A percentile compares a stretch with the other conserved stretches of the same genome.
phyloP scores from a whole-genome alignment of 2,329 filamentous ascomycete species.

The Elsinoe australis region DNA sequence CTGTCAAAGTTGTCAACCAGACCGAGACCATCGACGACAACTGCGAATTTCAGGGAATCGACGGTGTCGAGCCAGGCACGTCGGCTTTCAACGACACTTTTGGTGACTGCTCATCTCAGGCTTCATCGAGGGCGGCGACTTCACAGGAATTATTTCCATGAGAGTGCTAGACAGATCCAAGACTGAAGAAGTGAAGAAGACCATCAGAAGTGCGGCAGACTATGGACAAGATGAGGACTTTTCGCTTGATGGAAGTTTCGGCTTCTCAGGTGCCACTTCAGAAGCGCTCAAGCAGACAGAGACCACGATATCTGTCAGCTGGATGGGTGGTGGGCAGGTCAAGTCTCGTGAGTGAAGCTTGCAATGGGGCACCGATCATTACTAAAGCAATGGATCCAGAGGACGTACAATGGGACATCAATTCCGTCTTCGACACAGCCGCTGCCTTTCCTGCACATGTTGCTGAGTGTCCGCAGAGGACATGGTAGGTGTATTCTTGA shows the following conservation, averaged over 20 bases:
- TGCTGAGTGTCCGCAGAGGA: conserved; percentile 1
- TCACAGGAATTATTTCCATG: conserved; percentile 14
- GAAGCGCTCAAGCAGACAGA: neutral
- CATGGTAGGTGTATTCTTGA: too few relatives aligned
- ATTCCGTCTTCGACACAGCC: neutral
- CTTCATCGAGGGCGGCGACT: conserved; percentile 17
- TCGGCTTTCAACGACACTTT: conserved; percentile 12
- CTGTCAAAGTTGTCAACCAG: conserved; percentile 16
- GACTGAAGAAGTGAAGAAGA: neutral
- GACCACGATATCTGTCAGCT: conserved; percentile 1
- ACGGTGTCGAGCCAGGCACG: neutral
- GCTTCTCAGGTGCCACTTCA: neutral
- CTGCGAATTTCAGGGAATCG: neutral
- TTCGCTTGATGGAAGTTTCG: neutral
- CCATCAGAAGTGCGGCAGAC: neutral
- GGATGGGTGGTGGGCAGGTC: conserved; percentile 5
- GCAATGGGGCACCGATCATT: too few relatives aligned
- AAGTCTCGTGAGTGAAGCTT: too few relatives aligned
- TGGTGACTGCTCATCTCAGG: conserved; percentile 17
- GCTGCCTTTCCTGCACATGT: neutral
- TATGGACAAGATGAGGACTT: neutral
- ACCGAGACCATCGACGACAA: conserved; percentile 1
- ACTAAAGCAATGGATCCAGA: too few relatives aligned
- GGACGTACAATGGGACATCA: neutral
- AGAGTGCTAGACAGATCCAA: neutral